Conservation (phyloP, 2,329 filamentous ascomycete species). For the Nannizziopsis barbatae region DNA sequence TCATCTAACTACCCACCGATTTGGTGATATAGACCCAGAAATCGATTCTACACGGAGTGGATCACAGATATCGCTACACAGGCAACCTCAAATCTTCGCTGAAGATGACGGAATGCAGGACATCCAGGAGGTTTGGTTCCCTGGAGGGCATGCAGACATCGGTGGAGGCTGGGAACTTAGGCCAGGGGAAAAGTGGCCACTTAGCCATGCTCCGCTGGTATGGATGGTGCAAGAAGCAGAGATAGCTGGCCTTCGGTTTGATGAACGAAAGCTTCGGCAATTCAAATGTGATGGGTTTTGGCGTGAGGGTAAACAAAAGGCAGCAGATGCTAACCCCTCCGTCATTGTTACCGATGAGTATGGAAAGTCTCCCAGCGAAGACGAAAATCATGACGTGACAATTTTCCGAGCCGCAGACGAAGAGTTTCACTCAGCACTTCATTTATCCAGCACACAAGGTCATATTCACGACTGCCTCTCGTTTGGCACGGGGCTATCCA, state of each 20-base stretch:
- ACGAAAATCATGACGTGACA: background rate
- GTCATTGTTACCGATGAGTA: slow-evolving; percentile 7
- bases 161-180: slow-evolving; percentile 43
- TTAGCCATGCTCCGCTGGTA: slow-evolving; percentile 43
- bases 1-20: background rate
- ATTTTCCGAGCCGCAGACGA: slow-evolving; percentile 13
- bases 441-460: slow-evolving; percentile 43
- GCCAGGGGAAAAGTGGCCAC: slow-evolving; percentile 21
- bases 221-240: slow-evolving; percentile 47
- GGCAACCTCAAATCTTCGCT: background rate
- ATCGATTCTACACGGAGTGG: slow-evolving; percentile 3
- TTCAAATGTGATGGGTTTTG: slow-evolving; percentile 51
- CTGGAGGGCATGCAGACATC: slow-evolving; percentile 44
- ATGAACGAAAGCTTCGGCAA: slow-evolving; percentile 54
- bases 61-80: slow-evolving; percentile 3
- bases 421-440: slow-evolving; percentile 48
- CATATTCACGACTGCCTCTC: slow-evolving; percentile 60
- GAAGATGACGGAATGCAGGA: slow-evolving; percentile 28
- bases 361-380: background rate
- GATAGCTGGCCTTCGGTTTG: slow-evolving; percentile 58
- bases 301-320: background rate
- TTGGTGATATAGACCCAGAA: slow-evolving; percentile 2
- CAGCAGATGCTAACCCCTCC: background rate
- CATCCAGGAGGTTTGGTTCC: slow-evolving; percentile 46
- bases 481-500: slow-evolving; percentile 49